Evolutionary conservation across 352 stramenopile genomes (phyloP), one percentile per base, ranked within the genome.

Genomic region (Phytophthora palmivora): DNA sequence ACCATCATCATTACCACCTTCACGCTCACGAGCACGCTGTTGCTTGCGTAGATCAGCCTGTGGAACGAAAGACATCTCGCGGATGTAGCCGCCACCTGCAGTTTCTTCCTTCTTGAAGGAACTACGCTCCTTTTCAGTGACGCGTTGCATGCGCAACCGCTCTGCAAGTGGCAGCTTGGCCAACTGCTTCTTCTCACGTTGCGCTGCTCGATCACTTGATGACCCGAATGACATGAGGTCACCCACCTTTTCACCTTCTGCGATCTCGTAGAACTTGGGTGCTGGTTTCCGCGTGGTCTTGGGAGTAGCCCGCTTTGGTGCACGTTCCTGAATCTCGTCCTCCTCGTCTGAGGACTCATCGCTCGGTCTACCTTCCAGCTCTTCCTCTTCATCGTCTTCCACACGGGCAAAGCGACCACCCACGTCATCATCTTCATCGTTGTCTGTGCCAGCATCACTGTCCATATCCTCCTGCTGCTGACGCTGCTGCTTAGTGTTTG

Each of bases 381-480:
- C 69, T 37, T 87, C 85, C 15, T 83, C 63, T 2, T 92, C 73
- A 6, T 80, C 71, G 32, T 94, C 82, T 8, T 79, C 85, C 12
- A 95, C 72, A 12, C 89, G 65, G 37, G 88, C 75, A 39, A 96
- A 93, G 28, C 87, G 82, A 39, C 75, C 78, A 37, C 70, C 74
- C 21, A 84, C 72, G 14, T 75, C 75, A 5, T 87, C 77, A 8
- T 92, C 73, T 16, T 88, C 72, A 3, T 91, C 79, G 16, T 88
- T 84, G n/a, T 83, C 83, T 18, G 62, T 91, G 46, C 44, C 84
- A 38, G 77, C 87, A 61, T 96, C 93, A 60, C 91, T 98, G 71
- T 98, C 95, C 79, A 98, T 96, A 63, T 98, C 93, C 44, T 97
- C 87, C 26, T 68, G 37, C 53, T 92, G 87, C 56, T 89, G 88